These are phyloP conservation scores for Pythium sp. DNA, from an alignment of 352 stramenopile genomes.

Conservation along the genomic window DNA sequence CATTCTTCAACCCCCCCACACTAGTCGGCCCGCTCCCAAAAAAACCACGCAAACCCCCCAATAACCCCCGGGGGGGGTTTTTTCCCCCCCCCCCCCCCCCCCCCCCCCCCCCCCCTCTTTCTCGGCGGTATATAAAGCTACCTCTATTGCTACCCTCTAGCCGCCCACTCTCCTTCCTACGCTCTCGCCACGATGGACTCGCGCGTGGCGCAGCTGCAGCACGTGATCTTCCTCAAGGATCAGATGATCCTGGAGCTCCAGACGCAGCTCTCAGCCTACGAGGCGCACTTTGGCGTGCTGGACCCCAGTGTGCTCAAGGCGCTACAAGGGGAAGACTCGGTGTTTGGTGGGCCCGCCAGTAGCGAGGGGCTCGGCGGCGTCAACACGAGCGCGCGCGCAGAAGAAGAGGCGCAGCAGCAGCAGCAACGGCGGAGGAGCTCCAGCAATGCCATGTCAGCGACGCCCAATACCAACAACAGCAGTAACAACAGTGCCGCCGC, in stretches of 20 bases:
- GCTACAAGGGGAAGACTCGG: constrained; percentile 23
- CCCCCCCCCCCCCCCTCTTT: too few relatives aligned
- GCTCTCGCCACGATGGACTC: constrained; percentile 33
- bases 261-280: constrained; percentile 64
- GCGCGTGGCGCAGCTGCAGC: constrained; percentile 65
- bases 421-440: not conserved
- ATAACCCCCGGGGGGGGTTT: too few relatives aligned
- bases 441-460: not conserved
- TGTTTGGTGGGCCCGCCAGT: not conserved
- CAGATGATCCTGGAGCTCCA: constrained; percentile 79
- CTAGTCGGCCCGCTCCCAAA: too few relatives aligned
- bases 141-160: not conserved
- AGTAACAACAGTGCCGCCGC: not conserved
- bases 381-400: constrained; percentile 16
- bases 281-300: constrained; percentile 46
- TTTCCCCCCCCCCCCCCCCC: too few relatives aligned
- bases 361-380: constrained; percentile 13
- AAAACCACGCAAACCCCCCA: too few relatives aligned
- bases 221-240: constrained; percentile 84
- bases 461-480: not conserved
- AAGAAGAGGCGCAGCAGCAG: constrained; percentile 15
- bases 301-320: constrained; percentile 30
- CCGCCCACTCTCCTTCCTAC: not conserved
- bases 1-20: too few relatives aligned
- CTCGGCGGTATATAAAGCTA: too few relatives aligned